Evolutionary conservation across 768 basidiomycete genomes (phyloP).

Genomic region (Amanita brunnescens): DNA sequence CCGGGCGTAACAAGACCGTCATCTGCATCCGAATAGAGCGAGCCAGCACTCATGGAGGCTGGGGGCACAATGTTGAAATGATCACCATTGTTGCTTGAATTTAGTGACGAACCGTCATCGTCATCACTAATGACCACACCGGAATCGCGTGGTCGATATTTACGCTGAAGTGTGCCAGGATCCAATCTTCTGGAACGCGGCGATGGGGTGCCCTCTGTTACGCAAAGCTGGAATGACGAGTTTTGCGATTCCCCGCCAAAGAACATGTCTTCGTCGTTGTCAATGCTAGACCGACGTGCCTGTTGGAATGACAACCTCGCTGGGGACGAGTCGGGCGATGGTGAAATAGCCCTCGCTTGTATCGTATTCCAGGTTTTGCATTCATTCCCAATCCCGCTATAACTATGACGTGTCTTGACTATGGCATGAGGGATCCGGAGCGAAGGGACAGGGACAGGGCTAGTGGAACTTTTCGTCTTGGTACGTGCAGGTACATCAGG

Average conservation of each 20-base stretch:
- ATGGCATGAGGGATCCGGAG: conserved; percentile 20
- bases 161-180: conserved; percentile 41
- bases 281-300: conserved; percentile 18
- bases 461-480: conserved; percentile 22
- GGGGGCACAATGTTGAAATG: conserved; percentile 37
- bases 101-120: conserved; percentile 25
- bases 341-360: conserved; percentile 27
- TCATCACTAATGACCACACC: conserved; percentile 58
- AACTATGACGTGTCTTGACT: conserved; percentile 51
- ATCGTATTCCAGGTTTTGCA: conserved; percentile 31
- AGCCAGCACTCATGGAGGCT: conserved; percentile 56
- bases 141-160: conserved; percentile 67
- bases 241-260: conserved; percentile 38
- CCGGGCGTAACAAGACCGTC: conserved; percentile 69
- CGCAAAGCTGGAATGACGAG: conserved; percentile 47
- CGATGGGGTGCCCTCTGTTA: conserved; percentile 51
- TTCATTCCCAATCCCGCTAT: conserved; percentile 38
- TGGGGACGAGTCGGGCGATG: conserved; percentile 48
- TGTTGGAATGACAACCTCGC: conserved; percentile 15
- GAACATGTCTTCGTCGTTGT: conserved; percentile 50
- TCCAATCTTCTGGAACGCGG: conserved; percentile 33
- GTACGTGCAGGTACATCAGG: conserved; percentile 14
- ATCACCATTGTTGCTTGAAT: conserved; percentile 16
- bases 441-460: conserved; percentile 15
- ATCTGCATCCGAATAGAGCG: conserved; percentile 47